Base-by-base conservation (phyloP, 2,329 filamentous ascomycete species). In the Sarocladiaceae sp. region DNA sequence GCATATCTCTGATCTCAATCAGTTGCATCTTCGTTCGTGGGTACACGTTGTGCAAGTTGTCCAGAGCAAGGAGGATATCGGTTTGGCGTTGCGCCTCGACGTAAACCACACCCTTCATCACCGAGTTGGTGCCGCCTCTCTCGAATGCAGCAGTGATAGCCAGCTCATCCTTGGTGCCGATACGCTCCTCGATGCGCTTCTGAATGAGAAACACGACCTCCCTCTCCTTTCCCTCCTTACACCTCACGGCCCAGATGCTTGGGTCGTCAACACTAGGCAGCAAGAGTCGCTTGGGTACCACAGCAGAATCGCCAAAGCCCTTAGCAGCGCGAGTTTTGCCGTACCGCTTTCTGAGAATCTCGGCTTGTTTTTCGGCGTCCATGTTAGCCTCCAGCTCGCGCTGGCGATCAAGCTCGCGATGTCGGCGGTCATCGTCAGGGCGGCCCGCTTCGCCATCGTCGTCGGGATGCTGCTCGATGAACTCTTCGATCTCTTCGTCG, bases 1-100 rank as follows among this genome's bases (percentile, higher is more conserved):
- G 91, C 83, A 96, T 95, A 65, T 98, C 93, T 63, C 95, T 95
- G 57, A 97, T 89, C 40, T 93, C 88, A 33, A 98, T 88, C 43
- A 97, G 72, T 34, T 90, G 79, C 68, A 93, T 83, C 64, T 89
- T 93, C 21, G 80, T 85, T 46, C 88, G 82, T 44, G 91, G 87
- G 61, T 96, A 98, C 29, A 95, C 85, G 58, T 95, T 89, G 49
- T 88, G 78, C 57, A 98, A 79, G 33, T 83, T 86, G 49, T 95
- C 87, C 33, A 95, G 72, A 6, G 88, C 87, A 43, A 82, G 74
- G 57, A 90, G 71, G 52, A 97, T 88, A 64, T 96, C 89, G 35
- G 86, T 86, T 60, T 93, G 85, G 50, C 87, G 80, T 53, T 85
- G 80, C 11, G 93, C 91, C 66, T 98, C 93, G 29, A 97, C 84